Conservation (phyloP, 805 yeast species). For the Kurtzmaniella fragi region DNA sequence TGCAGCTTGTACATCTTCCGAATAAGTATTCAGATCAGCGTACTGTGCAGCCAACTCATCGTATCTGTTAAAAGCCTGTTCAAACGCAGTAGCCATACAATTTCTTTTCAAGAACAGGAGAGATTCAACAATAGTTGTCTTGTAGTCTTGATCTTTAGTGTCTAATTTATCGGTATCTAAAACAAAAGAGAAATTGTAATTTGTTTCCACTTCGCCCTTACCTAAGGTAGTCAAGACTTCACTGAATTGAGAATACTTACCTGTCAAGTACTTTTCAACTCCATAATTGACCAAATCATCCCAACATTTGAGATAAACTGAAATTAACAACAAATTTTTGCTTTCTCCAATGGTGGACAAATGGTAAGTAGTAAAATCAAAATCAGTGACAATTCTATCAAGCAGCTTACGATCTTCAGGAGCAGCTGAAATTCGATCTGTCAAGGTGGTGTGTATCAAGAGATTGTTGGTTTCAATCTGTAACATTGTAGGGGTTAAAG, state of each 20-base stretch:
- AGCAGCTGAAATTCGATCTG: constrained; percentile 50
- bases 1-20: constrained; percentile 40
- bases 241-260: constrained; percentile 39
- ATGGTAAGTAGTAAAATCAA: constrained; percentile 93
- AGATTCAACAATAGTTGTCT: constrained; percentile 50
- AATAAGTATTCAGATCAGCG: constrained; percentile 38
- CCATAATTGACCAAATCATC: constrained; percentile 67
- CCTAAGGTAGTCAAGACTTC: constrained; percentile 30
- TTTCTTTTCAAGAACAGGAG: constrained; percentile 78
- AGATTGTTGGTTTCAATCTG: constrained; percentile 82
- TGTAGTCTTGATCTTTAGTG: constrained; percentile 41
- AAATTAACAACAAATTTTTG: constrained; percentile 59
- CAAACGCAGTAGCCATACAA: constrained; percentile 89
- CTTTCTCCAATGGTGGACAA: constrained; percentile 75
- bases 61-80: constrained; percentile 76
- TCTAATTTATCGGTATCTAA: constrained; percentile 48
- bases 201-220: constrained; percentile 52
- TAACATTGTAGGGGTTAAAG: constrained; percentile 47
- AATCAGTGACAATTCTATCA: constrained; percentile 89
- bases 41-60: constrained; percentile 53
- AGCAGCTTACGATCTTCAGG: constrained; percentile 47
- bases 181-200: constrained; percentile 75
- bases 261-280: constrained; percentile 47
- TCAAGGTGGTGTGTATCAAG: constrained; percentile 73
- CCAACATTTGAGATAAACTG: constrained; percentile 75